Base-by-base conservation (phyloP, 441 rosid genomes). In the Adansonia grandidieri region DNA sequence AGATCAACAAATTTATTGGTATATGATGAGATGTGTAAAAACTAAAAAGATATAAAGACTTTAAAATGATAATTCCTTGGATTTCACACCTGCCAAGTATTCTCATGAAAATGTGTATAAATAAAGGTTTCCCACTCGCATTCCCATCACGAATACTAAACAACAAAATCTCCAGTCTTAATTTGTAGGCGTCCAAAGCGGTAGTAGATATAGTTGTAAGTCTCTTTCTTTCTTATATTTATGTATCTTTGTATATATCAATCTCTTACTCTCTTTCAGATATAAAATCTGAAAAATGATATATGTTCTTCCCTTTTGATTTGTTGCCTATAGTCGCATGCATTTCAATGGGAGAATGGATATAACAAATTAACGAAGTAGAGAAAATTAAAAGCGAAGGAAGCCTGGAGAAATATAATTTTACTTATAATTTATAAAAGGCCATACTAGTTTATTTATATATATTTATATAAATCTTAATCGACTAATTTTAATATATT, bases 201-300 rank as follows among this genome's bases (percentile, higher is more conserved):
- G n/a, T 10, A 66, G 20, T 9, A 44, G 9, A 9, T 71, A 28
- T 15, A 8, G 15, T 53, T 71, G 75, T 71, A 37, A 71, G 75
- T 71, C 50, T 54, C 58, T 48, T 62, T 32, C 22, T 71, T 20
- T 24, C 3, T 53, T 53, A 14, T n/a, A 15, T 54, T 1, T 5
- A 24, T 54, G 9, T 3, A 5, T 15, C 14, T 22, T 13, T 22
- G 6, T 8, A 7, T 11, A 8, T 14, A 51, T 51, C 4, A 13
- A 11, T 24, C 40, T 4, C 15, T 1, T 11, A 3, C 15, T 44
- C 48, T 17, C 48, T 9, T 15, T 17, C 42, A 28, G 32, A 13
- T 9, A 5, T 9, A 7, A 44, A 42, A 44, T 44, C 47, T 44
- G 4, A 45, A 20, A 0, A 6, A 44, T 47, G 37, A 10, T 17